These are phyloP conservation scores for Phaseolus lunatus DNA, from an alignment of 306 rosid genomes.

Conservation along the genomic window DNA sequence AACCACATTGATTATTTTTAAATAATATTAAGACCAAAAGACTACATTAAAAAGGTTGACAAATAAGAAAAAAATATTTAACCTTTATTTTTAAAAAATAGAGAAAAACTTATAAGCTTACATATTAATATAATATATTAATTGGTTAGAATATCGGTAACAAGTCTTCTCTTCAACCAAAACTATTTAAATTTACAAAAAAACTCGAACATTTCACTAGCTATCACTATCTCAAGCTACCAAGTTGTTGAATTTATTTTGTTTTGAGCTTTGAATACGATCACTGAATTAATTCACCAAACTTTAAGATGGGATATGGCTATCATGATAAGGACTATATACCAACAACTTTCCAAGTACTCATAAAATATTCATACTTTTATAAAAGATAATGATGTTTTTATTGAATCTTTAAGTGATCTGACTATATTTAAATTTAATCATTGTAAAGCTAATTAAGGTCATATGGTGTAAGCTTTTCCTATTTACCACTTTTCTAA, in stretches of 20 bases:
- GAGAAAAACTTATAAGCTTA: too few relatives aligned
- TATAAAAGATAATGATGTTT: conserved; percentile 3
- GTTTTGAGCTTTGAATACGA: conserved; percentile 19
- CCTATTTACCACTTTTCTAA: background rate
- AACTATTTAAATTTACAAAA: too few relatives aligned
- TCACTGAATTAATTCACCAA: conserved; percentile 25
- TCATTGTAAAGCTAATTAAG: background rate
- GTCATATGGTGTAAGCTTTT: background rate
- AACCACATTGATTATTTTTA: too few relatives aligned
- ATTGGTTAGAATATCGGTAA: background rate
- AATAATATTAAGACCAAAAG: too few relatives aligned
- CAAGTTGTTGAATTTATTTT: conserved; percentile 36
- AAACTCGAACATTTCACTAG: too few relatives aligned
- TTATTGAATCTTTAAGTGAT: background rate
- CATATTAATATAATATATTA: too few relatives aligned
- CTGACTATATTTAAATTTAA: background rate
- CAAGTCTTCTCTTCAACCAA: background rate
- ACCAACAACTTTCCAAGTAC: conserved; percentile 27
- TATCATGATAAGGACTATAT: conserved; percentile 39
- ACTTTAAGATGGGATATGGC: conserved; percentile 40
- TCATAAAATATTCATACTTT: conserved; percentile 4
- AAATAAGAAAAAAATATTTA: too few relatives aligned
- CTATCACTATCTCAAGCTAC: background rate
- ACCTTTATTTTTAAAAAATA: too few relatives aligned
- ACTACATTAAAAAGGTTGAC: too few relatives aligned